Base-by-base conservation (phyloP, 2,329 filamentous ascomycete species). In the Aspergillus japonicus region DNA sequence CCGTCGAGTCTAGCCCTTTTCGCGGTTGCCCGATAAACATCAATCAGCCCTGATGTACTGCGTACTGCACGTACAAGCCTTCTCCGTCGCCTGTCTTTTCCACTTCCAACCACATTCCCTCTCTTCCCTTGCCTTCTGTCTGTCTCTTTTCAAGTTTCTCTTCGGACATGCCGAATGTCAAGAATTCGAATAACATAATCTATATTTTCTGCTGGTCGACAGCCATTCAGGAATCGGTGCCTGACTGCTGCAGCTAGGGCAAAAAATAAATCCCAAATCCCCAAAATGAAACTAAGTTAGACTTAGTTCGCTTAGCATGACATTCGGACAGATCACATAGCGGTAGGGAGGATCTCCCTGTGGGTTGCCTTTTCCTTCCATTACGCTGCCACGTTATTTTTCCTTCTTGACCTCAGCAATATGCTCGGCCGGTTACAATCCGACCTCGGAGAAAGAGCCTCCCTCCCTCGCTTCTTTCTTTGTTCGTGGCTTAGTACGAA, bases 361-460 rank as follows among this genome's bases (percentile, higher is more conserved):
- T 35, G 26, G 33, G 42, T 35, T 42, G 33, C 50, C 35, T 53
- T 26, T 44, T 53, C 24, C 26, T 55, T 47, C 26, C 53, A 33
- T 19, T 55, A 33, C 42, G 33, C 53, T 55, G 53, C 53, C 48
- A 44, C 39, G 48, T 61, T 57, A 50, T 59, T 56, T 54, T 69
- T 64, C 42, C 66, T 50, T 71, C 14, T 16, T 5, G 16, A n/a
- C 16, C 16, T 16, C 39, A 44, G 39, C 39, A 10, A 16, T 8
- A n/a, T 19, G 5, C n/a, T 44, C 39, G 39, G 39, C 39, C n/a
- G 39, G 39, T 19, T 44, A 5, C 6, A 19, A 4, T 44, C 14
- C 16, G 39, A 44, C 16, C 39, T 44, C 39, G 39, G 39, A 44
- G 39, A 5, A 12, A 35, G 33, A 35, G 33, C 33, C 33, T 35